phyloP scores from a whole-genome alignment of 495 filamentous ascomycete genomes.

The Penicillium daleae region DNA sequence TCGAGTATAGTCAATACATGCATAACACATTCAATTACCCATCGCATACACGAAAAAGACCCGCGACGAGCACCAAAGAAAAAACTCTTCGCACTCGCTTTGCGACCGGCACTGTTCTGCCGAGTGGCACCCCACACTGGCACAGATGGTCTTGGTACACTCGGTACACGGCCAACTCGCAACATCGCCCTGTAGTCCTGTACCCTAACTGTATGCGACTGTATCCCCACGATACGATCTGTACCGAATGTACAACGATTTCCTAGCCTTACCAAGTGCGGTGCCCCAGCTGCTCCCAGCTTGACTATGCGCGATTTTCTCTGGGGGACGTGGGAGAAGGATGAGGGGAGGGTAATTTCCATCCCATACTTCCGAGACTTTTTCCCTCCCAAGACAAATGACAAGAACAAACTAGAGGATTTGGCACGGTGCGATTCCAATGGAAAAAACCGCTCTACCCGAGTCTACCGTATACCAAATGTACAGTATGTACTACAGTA shows the following conservation, averaged over 20 bases:
- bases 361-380: neutral
- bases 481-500: neutral
- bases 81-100: constrained; percentile 8
- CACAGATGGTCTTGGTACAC: constrained; percentile 12
- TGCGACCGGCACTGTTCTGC: constrained; percentile 24
- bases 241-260: neutral
- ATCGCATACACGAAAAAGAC: neutral
- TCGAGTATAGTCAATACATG: constrained; percentile 10
- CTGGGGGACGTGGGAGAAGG: neutral
- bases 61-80: constrained; percentile 1
- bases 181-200: no score
- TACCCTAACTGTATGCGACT: neutral
- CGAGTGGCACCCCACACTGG: constrained; percentile 24
- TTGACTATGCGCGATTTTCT: constrained; percentile 41
- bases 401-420: constrained; percentile 8
- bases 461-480: neutral
- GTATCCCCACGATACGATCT: neutral
- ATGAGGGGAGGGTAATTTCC: constrained; percentile 4
- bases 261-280: constrained; percentile 22
- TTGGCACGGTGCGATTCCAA: constrained; percentile 3
- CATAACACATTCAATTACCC: neutral
- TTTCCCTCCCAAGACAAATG: constrained; percentile 10
- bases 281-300: constrained; percentile 23
- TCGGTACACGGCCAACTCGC: constrained; percentile 12
- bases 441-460: neutral